Evolutionary conservation across 441 rosid species (phyloP).

Genomic region (Erodium chrysanthum): DNA sequence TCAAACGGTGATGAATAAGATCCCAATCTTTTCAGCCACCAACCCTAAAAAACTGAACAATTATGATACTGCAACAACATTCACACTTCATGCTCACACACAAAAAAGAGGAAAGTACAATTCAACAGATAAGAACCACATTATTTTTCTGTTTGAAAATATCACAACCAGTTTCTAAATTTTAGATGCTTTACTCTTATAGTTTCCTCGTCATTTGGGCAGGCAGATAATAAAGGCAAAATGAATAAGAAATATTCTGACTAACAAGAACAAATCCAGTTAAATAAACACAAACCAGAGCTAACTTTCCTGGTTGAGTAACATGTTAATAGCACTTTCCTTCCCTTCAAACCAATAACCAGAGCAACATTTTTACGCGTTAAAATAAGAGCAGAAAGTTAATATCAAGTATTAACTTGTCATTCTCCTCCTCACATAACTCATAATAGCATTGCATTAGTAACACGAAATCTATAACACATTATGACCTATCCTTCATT

Average conservation of each 20-base stretch:
- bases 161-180: too few relatives aligned
- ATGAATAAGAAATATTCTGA: neutral
- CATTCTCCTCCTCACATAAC: neutral
- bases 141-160: too few relatives aligned
- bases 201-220: neutral
- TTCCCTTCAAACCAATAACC: neutral
- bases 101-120: neutral
- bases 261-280: neutral
- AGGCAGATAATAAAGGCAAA: neutral
- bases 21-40: neutral
- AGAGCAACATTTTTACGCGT: neutral
- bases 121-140: too few relatives aligned
- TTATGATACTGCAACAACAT: neutral
- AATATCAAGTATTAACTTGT: neutral
- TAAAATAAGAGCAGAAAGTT: neutral
- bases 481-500: neutral
- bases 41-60: neutral
- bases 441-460: neutral
- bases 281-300: neutral
- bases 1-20: neutral
- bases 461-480: neutral
- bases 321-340: neutral
- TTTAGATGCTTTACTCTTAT: neutral
- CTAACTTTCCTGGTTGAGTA: neutral
- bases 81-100: neutral